phyloP scores from a whole-genome alignment of 2,329 filamentous ascomycete genomes.

The Ophiosphaerella narmari region DNA sequence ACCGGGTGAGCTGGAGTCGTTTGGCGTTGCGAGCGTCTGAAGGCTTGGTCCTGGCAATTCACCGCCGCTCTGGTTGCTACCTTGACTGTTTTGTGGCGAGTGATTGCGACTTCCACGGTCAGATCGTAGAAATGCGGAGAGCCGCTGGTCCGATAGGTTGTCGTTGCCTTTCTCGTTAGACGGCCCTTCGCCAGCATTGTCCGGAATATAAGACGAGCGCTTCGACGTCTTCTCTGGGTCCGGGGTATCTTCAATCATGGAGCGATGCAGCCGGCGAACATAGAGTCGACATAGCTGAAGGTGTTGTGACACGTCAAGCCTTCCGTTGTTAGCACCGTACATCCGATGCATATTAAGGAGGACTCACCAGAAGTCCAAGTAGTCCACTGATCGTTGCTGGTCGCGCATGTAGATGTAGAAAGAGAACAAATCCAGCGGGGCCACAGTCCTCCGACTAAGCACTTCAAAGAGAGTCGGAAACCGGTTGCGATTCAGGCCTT shows the following conservation, averaged over 20 bases:
- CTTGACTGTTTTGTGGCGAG: conserved; percentile 55
- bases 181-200: conserved; percentile 65
- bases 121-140: conserved; percentile 83
- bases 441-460: conserved; percentile 87
- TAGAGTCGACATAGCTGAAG: conserved; percentile 98
- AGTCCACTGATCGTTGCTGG: conserved; percentile 96
- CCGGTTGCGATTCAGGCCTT: conserved; percentile 67
- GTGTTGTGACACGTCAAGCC: conserved; percentile 99
- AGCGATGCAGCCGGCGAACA: conserved; percentile 90
- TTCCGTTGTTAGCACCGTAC: conserved; percentile 49
- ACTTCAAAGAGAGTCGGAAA: conserved; percentile 96
- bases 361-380: conserved; percentile 93
- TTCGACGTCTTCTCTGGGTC: conserved; percentile 86
- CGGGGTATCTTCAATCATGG: conserved; percentile 89
- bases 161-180: conserved; percentile 62
- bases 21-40: conserved; percentile 67
- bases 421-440: conserved; percentile 94
- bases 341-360: too few species aligned
- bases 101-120: conserved; percentile 54
- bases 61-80: conserved; percentile 59
- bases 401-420: conserved; percentile 99
- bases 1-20: conserved; percentile 61
- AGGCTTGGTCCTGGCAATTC: conserved; percentile 59
- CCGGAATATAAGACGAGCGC: conserved; percentile 79
- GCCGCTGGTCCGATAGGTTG: conserved; percentile 80